phyloP scores from a whole-genome alignment of 2,329 filamentous ascomycete species.

The Lachnellula hyalina region DNA sequence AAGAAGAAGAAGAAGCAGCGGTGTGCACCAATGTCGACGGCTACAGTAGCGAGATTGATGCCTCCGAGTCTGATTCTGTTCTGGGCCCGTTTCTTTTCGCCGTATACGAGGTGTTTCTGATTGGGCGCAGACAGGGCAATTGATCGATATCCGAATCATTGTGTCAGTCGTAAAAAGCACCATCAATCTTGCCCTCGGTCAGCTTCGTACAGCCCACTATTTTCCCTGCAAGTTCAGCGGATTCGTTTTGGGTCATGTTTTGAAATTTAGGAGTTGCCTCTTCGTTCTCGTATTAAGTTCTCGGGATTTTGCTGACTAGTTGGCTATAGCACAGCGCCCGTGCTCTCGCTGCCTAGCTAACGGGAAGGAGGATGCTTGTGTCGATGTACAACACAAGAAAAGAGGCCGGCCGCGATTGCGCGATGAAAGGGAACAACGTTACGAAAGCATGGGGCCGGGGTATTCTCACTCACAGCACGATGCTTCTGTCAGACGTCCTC shows the following conservation, averaged over 20 bases:
- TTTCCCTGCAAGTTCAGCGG: no score
- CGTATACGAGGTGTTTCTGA: no score
- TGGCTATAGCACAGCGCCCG: slow-evolving; percentile 60
- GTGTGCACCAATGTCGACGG: no score
- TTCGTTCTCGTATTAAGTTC: not conserved
- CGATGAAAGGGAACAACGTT: slow-evolving; percentile 61
- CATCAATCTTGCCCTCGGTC: no score
- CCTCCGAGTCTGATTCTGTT: no score
- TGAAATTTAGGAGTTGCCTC: not conserved
- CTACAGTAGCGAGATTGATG: no score
- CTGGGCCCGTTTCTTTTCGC: no score
- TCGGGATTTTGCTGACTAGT: slow-evolving; percentile 16
- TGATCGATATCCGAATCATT: no score
- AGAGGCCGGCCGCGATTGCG: slow-evolving; percentile 71
- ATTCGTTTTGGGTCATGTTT: not conserved
- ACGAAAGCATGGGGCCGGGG: slow-evolving; percentile 37
- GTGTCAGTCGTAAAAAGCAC: no score
- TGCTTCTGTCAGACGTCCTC: slow-evolving; percentile 38
- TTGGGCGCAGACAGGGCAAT: no score
- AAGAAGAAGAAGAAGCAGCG: no score
- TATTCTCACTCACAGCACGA: slow-evolving; percentile 26
- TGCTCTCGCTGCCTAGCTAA: slow-evolving; percentile 73
- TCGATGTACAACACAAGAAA: slow-evolving; percentile 85
- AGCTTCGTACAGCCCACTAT: no score
- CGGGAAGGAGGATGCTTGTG: slow-evolving; percentile 73